Evolutionary conservation across 2,329 filamentous ascomycete genomes (phyloP), one percentile per base, ranked within the genome.

Genomic region (Rhytidhysteron rufulum): DNA sequence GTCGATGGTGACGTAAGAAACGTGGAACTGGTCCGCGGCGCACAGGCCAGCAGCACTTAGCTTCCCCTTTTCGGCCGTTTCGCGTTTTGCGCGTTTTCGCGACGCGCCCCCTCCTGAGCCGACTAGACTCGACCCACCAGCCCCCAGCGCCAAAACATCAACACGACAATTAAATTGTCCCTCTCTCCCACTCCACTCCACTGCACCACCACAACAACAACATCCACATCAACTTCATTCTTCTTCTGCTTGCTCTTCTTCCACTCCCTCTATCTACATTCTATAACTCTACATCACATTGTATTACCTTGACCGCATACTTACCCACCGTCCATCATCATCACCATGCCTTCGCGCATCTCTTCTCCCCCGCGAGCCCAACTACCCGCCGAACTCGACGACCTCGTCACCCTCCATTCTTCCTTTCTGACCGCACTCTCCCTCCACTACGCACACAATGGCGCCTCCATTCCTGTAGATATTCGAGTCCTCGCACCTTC

Each of bases 341-440:
- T 30, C 35, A 30, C 46, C 41, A 65, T 64, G 60, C 50, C 56
- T 34, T 30, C 37, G 11, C 37, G n/a, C 10, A 38, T 13, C 35
- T 51, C 60, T 34, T 52, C 59, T 40, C 49, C 32, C 22, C 49
- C 56, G 48, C 15, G 7, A 9, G 22, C 46, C 2, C 41, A 51
- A 11, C 56, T 73, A 35, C 71, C 71, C 4, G 45, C 50, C 27
- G 66, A 68, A 43, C 56, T 74, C 7, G 57, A 67, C 41, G 67
- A 70, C 36, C 61, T 73, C 31, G 61, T 67, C 35, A 51, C 56
- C n/a, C 60, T 75, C 6, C 68, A 75, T 49, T 62, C 63, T 7
- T 69, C 72, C 25, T 73, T 76, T 47, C 64, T 76, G 15, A 69
- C 66, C 13, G 68, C 72, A n/a, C 58, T 74, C 10, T 69, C 70